Evolutionary conservation across 1,139 yeast genomes (phyloP).

Genomic region (Candida buenavistaensis): DNA sequence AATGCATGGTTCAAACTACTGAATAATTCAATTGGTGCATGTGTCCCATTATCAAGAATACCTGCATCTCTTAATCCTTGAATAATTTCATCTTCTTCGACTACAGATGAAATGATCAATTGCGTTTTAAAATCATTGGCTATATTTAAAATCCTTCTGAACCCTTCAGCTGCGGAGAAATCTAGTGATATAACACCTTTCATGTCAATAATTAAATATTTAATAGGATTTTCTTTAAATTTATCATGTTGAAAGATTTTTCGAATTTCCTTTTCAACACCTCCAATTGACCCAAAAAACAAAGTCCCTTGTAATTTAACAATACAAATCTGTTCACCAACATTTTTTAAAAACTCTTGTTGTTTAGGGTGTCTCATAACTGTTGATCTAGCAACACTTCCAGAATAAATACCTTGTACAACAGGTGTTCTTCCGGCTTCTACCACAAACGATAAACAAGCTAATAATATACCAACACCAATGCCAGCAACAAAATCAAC

Average conservation of each 20-base stretch:
- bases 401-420: conserved; percentile 79
- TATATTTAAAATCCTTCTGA: conserved; percentile 80
- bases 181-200: conserved; percentile 80
- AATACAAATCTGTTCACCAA: conserved; percentile 89
- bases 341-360: conserved; percentile 78
- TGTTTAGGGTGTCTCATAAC: conserved; percentile 91
- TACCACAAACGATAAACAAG: conserved; percentile 88
- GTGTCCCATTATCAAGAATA: conserved; percentile 50
- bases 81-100: conserved; percentile 59
- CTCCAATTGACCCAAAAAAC: conserved; percentile 93
- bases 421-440: conserved; percentile 88
- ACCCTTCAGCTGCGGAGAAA: conserved; percentile 95
- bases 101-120: conserved; percentile 76
- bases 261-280: conserved; percentile 77
- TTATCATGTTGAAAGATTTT: conserved; percentile 61
- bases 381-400: conserved; percentile 87
- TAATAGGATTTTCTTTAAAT: conserved; percentile 57
- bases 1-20: conserved; percentile 80
- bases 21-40: conserved; percentile 57
- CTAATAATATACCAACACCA: conserved; percentile 83
- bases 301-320: conserved; percentile 84
- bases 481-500: conserved; percentile 95
- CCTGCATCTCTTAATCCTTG: conserved; percentile 72
- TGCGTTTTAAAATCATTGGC: conserved; percentile 69
- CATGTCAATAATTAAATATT: conserved; percentile 82